phyloP scores from a whole-genome alignment of 257 asterid genomes.

The Ilex asprella region DNA sequence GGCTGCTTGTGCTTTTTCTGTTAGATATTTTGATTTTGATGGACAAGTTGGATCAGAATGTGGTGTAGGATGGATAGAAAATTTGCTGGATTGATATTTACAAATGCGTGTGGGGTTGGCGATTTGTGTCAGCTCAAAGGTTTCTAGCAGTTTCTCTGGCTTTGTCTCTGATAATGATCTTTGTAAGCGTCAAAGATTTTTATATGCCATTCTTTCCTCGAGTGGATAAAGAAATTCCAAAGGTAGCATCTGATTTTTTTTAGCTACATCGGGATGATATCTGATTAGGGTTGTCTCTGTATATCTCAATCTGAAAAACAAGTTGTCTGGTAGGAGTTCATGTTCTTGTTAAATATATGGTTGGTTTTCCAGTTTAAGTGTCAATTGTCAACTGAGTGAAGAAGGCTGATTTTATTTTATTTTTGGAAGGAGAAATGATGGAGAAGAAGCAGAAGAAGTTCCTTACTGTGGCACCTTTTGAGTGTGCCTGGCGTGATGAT shows the following conservation, averaged over 20 bases:
- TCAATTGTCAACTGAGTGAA: conserved; percentile 7
- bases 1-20: conserved; percentile 13
- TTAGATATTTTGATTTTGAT: background rate
- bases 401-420: conserved; percentile 3
- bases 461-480: conserved; percentile 91
- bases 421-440: conserved; percentile 24
- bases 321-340: background rate
- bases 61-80: conserved; percentile 38
- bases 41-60: conserved; percentile 24
- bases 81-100: conserved; percentile 20
- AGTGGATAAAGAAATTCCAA: conserved; percentile 1
- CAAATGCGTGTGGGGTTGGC: conserved; percentile 9
- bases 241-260: conserved; percentile 13
- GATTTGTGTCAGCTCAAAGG: conserved; percentile 5
- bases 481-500: conserved; percentile 92
- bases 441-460: conserved; percentile 66
- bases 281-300: background rate
- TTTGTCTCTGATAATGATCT: conserved; percentile 18
- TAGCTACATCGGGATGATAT: background rate
- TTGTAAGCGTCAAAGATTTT: conserved; percentile 9
- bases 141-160: conserved; percentile 12
- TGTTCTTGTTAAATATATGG: background rate
- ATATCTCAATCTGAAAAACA: background rate
- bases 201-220: conserved; percentile 3
- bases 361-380: background rate